phyloP scores from a whole-genome alignment of 2,329 filamentous ascomycete species.

The Diaporthe eres region DNA sequence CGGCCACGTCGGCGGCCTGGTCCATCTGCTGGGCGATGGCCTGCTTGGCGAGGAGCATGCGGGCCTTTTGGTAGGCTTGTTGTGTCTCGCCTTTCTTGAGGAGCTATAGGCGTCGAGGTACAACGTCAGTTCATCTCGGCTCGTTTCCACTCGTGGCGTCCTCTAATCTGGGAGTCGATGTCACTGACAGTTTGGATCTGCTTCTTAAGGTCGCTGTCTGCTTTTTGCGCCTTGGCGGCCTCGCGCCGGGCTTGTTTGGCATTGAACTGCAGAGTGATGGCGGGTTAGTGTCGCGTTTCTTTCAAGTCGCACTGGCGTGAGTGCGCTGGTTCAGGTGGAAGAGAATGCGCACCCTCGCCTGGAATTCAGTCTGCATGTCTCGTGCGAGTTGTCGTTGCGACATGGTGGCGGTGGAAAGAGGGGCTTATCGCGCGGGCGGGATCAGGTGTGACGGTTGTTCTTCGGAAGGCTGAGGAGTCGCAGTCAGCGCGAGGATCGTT shows the following conservation, averaged over 20 bases:
- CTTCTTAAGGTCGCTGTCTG: constrained; percentile 72
- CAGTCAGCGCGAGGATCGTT: not conserved
- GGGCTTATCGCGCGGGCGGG: not conserved
- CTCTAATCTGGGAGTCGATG: not conserved
- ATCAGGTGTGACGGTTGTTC: not conserved
- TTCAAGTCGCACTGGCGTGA: not conserved
- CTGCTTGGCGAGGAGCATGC: constrained; percentile 73
- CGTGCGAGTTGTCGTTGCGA: constrained; percentile 71
- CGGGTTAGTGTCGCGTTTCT: constrained; percentile 15
- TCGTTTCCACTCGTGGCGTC: not conserved
- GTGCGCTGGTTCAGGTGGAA: not conserved
- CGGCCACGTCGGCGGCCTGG: constrained; percentile 75
- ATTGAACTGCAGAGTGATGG: constrained; percentile 61
- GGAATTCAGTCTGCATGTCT: constrained; percentile 75
- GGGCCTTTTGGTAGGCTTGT: constrained; percentile 74
- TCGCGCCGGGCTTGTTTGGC: constrained; percentile 74
- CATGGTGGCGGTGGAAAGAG: constrained; percentile 56
- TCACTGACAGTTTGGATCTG: constrained; percentile 68
- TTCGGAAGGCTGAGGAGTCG: not conserved
- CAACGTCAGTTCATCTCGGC: not conserved
- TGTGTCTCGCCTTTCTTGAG: constrained; percentile 75
- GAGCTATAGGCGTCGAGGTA: constrained; percentile 51
- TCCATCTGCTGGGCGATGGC: constrained; percentile 75
- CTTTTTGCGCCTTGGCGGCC: constrained; percentile 72
- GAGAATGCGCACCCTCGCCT: constrained; percentile 63